A percentile compares a stretch with the other conserved stretches of the same genome.
phyloP scores from a whole-genome alignment of 2,329 filamentous ascomycete genomes.

The Xylariaceae sp. region DNA sequence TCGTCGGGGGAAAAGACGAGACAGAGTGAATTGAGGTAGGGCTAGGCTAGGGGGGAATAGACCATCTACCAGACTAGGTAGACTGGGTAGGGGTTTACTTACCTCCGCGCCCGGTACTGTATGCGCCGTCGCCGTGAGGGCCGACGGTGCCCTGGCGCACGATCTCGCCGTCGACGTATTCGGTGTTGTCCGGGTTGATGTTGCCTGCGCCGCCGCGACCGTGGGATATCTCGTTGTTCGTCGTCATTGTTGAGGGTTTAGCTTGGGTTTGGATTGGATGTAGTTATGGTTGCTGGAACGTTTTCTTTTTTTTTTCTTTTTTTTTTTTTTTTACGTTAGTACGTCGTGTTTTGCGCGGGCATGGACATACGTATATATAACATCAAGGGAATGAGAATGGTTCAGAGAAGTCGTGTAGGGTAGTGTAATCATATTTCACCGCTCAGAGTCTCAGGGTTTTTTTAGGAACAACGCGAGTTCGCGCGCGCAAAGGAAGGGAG shows the following conservation, averaged over 20 bases:
- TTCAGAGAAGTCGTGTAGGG: too few species aligned
- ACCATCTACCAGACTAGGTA: background rate
- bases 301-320: background rate
- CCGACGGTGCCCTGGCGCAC: conserved; percentile 49
- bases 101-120: conserved; percentile 56
- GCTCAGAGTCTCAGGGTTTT: too few species aligned
- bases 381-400: too few species aligned
- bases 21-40: background rate
- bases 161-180: conserved; percentile 58
- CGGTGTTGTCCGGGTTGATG: conserved; percentile 51
- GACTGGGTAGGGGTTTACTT: conserved; percentile 19
- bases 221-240: conserved; percentile 49
- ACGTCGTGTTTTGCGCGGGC: too few species aligned
- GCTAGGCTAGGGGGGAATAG: too few species aligned
- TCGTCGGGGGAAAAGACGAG: background rate
- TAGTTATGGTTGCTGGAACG: background rate
- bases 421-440: too few species aligned
- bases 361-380: too few species aligned
- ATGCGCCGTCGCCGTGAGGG: conserved; percentile 53
- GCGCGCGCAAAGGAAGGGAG: too few species aligned
- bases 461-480: too few species aligned
- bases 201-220: conserved; percentile 58
- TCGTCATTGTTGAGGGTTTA: conserved; percentile 27
- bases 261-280: background rate
- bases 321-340: background rate